A percentile compares a stretch with the other conserved stretches of the same genome.
Conservation (phyloP, 768 basidiomycete genomes). For the Lactarius pseudohatsudake region DNA sequence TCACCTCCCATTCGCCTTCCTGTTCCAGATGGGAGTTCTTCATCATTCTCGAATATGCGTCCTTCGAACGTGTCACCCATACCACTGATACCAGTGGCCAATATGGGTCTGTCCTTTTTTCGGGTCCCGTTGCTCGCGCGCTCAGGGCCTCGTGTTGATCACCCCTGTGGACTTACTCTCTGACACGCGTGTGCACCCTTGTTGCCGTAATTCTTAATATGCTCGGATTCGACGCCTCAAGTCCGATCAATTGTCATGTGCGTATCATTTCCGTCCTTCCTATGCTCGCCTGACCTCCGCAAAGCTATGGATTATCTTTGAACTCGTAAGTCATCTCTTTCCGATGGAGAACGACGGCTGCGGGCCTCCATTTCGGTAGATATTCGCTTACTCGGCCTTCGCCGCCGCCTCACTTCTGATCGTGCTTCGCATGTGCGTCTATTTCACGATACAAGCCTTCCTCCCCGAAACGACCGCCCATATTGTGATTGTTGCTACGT, state of each 20-base stretch:
- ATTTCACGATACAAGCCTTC: not conserved
- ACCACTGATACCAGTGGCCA: constrained; percentile 16
- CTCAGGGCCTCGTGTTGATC: not conserved
- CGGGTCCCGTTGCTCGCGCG: not conserved
- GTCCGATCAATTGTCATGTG: constrained; percentile 21
- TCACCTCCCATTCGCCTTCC: not conserved
- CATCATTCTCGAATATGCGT: not conserved
- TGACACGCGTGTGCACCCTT: constrained; percentile 11
- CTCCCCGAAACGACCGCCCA: not conserved
- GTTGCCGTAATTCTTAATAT: not conserved
- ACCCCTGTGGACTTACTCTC: constrained; percentile 19
- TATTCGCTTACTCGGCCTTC: not conserved
- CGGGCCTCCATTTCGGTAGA: not conserved
- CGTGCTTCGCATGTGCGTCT: constrained; percentile 19
- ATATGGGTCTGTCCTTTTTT: constrained; percentile 15
- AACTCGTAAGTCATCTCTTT: constrained; percentile 5
- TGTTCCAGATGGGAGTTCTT: constrained; percentile 1
- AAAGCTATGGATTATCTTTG: not conserved
- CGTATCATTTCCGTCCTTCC: not conserved
- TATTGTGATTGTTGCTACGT: not conserved
- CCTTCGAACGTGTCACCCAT: constrained; percentile 1
- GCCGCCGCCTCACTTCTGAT: constrained; percentile 9
- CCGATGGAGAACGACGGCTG: too few species aligned
- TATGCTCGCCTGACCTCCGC: not conserved
- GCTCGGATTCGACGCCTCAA: not conserved